These are phyloP conservation scores for Apiotrichum sp. DNA, from an alignment of 1,284 basidiomycete species.

Conservation along the genomic window DNA sequence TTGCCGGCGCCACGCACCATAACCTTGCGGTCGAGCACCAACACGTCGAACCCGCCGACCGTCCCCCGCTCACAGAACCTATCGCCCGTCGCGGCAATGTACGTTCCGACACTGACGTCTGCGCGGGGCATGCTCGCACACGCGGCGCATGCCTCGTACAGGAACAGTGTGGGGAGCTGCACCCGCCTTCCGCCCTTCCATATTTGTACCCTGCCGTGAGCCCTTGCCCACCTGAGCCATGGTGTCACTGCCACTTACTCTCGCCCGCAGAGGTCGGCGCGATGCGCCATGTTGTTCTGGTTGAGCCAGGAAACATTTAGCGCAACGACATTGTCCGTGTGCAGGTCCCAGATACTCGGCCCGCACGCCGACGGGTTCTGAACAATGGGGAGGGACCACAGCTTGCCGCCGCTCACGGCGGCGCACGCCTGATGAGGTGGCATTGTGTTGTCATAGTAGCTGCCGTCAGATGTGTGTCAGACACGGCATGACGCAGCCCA, in stretches of 20 bases:
- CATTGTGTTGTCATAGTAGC: constrained; percentile 16
- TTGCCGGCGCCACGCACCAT: background rate
- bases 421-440: constrained; percentile 6
- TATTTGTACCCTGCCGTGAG: constrained; percentile 11
- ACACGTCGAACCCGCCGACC: constrained; percentile 14
- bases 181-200: constrained; percentile 1
- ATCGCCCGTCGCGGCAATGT: constrained; percentile 12
- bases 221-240: too few species aligned
- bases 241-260: constrained; percentile 8
- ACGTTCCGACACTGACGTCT: constrained; percentile 11
- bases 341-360: constrained; percentile 3
- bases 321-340: constrained; percentile 12
- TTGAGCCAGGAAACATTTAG: constrained; percentile 18
- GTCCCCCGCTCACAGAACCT: constrained; percentile 6
- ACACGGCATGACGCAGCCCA: too few species aligned
- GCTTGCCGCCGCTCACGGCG: background rate
- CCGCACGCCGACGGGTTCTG: constrained; percentile 13
- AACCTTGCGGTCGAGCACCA: constrained; percentile 9
- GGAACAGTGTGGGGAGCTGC: constrained; percentile 7
- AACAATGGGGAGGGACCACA: constrained; percentile 7
- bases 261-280: constrained; percentile 11
- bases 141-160: constrained; percentile 19
- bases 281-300: background rate
- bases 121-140: constrained; percentile 10
- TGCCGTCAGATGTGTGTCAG: background rate